Conservation (phyloP, 225 moss, liverwort and hornwort genomes). For the Sphagnum tenellum region DNA sequence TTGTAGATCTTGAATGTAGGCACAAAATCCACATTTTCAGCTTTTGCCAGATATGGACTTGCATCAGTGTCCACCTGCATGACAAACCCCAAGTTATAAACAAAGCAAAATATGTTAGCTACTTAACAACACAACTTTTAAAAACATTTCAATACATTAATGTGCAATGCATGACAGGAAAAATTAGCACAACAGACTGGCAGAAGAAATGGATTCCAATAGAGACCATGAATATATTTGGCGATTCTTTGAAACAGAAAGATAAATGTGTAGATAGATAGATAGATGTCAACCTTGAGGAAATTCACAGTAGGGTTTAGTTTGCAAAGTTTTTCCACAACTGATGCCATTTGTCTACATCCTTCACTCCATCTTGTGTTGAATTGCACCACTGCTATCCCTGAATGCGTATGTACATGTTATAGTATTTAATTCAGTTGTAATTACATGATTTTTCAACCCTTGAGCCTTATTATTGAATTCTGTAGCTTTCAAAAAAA, state of each 20-base stretch:
- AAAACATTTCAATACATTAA: neutral
- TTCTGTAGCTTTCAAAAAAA: too few species aligned
- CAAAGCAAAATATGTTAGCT: neutral
- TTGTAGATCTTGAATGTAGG: conserved; percentile 48
- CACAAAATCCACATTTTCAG: conserved; percentile 31
- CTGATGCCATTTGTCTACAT: conserved; percentile 26
- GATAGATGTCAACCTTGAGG: conserved; percentile 20
- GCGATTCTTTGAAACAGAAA: neutral
- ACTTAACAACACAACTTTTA: neutral
- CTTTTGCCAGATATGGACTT: conserved; percentile 30
- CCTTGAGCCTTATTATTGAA: too few species aligned
- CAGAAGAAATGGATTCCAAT: neutral
- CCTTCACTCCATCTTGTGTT: conserved; percentile 45
- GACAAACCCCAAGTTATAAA: neutral
- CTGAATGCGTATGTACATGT: conserved; percentile 6
- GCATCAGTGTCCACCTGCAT: conserved; percentile 42
- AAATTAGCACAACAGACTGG: too few species aligned
- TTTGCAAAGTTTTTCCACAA: conserved; percentile 33
- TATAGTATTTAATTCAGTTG: too few species aligned
- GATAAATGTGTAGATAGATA: neutral
- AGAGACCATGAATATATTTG: neutral
- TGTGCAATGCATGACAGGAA: too few species aligned
- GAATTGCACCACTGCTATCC: conserved; percentile 41
- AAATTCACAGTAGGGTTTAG: conserved; percentile 35
- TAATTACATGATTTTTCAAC: too few species aligned